Evolutionary conservation across 2,329 filamentous ascomycete genomes (phyloP).

Genomic region (Apiospora rasikravindrae): DNA sequence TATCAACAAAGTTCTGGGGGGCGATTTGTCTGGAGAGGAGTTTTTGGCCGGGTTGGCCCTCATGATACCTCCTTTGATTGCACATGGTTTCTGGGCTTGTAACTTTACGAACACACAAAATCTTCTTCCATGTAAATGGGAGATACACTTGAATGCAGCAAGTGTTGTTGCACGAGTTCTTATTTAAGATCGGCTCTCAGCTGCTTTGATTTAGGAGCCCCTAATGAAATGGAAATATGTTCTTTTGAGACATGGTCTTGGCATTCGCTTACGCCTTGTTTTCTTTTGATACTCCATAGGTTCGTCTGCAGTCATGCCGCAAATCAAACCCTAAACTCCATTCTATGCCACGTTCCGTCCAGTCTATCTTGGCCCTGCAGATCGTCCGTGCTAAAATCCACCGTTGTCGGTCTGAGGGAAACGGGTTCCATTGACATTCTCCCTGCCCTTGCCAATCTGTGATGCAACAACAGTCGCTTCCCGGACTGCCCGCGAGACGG

Average conservation of each 20-base stretch:
- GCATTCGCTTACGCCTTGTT: background rate
- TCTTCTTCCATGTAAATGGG: conserved; percentile 13
- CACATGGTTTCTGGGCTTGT: conserved; percentile 23
- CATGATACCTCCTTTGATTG: conserved; percentile 34
- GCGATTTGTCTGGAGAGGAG: conserved; percentile 2
- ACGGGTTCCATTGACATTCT: conserved; percentile 11
- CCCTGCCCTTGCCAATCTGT: conserved; percentile 54
- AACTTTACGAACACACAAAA: conserved; percentile 12
- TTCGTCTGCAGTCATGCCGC: background rate
- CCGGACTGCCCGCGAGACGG: conserved; percentile 69
- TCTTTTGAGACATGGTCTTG: background rate
- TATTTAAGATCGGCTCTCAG: background rate
- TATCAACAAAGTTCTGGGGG: conserved; percentile 28
- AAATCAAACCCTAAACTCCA: conserved; percentile 3
- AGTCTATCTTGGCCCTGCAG: background rate
- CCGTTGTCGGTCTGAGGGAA: conserved; percentile 16
- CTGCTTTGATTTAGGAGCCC: background rate
- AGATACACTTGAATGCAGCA: background rate
- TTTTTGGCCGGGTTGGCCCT: conserved; percentile 26
- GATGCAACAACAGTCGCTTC: conserved; percentile 74
- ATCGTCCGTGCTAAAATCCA: background rate
- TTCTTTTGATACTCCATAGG: conserved; percentile 1
- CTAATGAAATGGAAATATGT: background rate
- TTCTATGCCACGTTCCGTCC: background rate
- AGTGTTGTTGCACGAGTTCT: background rate